Evolutionary conservation across 2,329 filamentous ascomycete genomes (phyloP).

Genomic region (Beauveria pseudobassiana): DNA sequence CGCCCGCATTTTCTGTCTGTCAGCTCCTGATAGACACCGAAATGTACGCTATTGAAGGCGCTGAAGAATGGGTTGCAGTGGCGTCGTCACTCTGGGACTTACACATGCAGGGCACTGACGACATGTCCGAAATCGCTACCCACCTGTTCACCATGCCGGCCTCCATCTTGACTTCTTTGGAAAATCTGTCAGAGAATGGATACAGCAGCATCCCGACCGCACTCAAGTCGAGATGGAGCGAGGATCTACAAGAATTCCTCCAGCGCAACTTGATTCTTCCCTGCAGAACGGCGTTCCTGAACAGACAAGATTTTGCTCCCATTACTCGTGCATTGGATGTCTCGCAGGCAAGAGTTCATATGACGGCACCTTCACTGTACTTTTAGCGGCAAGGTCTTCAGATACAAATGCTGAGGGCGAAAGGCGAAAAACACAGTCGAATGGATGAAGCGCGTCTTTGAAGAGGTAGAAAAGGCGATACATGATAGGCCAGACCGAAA

Average conservation of each 20-base stretch:
- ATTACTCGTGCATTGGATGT: constrained; percentile 34
- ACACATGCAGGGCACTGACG: constrained; percentile 41
- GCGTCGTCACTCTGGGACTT: constrained; percentile 44
- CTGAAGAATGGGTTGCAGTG: constrained; percentile 40
- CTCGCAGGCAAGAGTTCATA: constrained; percentile 25
- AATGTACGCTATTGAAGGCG: constrained; percentile 27
- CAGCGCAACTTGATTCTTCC: constrained; percentile 45
- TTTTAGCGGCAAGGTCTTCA: constrained; percentile 28
- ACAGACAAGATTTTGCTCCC: constrained; percentile 32
- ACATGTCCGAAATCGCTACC: constrained; percentile 40
- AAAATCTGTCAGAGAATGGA: constrained; percentile 16
- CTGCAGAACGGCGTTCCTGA: constrained; percentile 39
- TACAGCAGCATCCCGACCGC: constrained; percentile 19
- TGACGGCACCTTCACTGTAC: constrained; percentile 38
- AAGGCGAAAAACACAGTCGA: constrained; percentile 27
- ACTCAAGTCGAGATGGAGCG: constrained; percentile 32
- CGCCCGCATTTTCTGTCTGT: constrained; percentile 40
- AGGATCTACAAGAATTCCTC: constrained; percentile 41
- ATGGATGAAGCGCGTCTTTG: constrained; percentile 31
- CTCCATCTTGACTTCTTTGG: constrained; percentile 29
- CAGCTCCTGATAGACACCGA: constrained; percentile 27
- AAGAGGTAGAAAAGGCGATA: constrained; percentile 23
- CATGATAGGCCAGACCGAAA: constrained; percentile 19
- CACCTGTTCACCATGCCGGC: constrained; percentile 34
- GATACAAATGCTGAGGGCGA: constrained; percentile 19